Evolutionary conservation across 495 filamentous ascomycete genomes (phyloP), one percentile per base, ranked within the genome.

Genomic region (Xylaria nigripes): DNA sequence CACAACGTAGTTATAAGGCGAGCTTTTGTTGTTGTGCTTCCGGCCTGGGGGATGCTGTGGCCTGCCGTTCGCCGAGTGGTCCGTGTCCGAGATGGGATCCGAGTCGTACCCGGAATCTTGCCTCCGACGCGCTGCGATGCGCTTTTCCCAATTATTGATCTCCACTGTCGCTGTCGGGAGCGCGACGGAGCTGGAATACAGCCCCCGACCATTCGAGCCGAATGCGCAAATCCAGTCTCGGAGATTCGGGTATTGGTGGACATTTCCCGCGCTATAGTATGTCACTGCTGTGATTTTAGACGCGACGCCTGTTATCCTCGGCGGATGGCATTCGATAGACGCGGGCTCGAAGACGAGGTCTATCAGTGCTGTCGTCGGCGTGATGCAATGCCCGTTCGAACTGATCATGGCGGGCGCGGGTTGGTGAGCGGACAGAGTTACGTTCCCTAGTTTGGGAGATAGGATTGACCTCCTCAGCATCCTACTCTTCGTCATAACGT

Each of bases 211-310:
- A 36, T 70, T 68, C 18, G 70, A 49, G 32, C 79, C 72, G 56
- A 70, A 76, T 5, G 77, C 69, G 1, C 71, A 63, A 16, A 60
- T 56, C 53, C 72, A 66, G 22, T 72, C 71, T 45, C 61, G 56
- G 12, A 86, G 78, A 72, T 84, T 84, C 3, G 89, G 86, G 30
- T 77, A 76, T 69, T 48, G 56, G 45, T 63, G 46, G 48, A 69
- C 70, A 23, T 65, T 71, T 41, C 56, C 69, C 25, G 61, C 68
- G 47, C 84, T 73, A 70, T 76, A 96, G 72, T 81, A 95, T 2
- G 90, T 97, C 48, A 74, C 73, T 1, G 82, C 81, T 40, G 81
- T 84, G 24, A 98, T 69, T 69, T 89, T 95, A 54, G 80, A 84
- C 15, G 72, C 70, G 23, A 96, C 68, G 4, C 72, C 74, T 21